Evolutionary conservation across 257 asterid genomes (phyloP).

Genomic region (Rehmannia glutinosa): DNA sequence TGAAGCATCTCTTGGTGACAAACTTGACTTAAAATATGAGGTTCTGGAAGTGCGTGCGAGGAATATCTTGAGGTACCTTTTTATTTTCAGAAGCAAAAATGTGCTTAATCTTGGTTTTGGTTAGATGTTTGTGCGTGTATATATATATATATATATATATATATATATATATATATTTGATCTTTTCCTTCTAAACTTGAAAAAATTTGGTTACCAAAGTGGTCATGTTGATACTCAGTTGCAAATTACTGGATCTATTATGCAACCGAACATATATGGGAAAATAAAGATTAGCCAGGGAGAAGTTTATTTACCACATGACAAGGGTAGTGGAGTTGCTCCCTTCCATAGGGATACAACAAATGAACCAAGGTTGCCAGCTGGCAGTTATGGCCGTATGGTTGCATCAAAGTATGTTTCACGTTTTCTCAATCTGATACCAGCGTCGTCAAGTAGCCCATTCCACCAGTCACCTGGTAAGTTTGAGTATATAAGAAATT

Average conservation of each 20-base stretch:
- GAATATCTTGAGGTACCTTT: constrained; percentile 72
- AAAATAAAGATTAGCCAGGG: constrained; percentile 94
- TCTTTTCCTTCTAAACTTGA: constrained; percentile 20
- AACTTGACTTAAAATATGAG: constrained; percentile 94
- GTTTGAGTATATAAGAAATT: constrained; percentile 19
- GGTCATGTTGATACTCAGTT: constrained; percentile 98
- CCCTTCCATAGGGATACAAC: constrained; percentile 56
- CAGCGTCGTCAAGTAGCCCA: constrained; percentile 55
- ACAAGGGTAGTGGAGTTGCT: constrained; percentile 87
- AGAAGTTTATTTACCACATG: constrained; percentile 95
- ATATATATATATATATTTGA: too few relatives aligned
- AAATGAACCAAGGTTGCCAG: constrained; percentile 49
- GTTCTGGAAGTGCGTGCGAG: constrained; percentile 93
- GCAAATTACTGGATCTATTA: constrained; percentile 85
- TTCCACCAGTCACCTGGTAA: constrained; percentile 75
- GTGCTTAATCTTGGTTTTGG: too few relatives aligned
- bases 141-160: too few relatives aligned
- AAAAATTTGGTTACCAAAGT: constrained; percentile 41
- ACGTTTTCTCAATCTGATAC: constrained; percentile 85
- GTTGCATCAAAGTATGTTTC: constrained; percentile 94
- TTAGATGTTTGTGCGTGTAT: too few relatives aligned
- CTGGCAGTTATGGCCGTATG: constrained; percentile 69
- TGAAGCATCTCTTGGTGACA: constrained; percentile 74
- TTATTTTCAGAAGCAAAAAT: too few relatives aligned
- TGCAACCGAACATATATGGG: constrained; percentile 97